Conservation (phyloP, 2,329 filamentous ascomycete genomes). For the Aspergillus glaucus region DNA sequence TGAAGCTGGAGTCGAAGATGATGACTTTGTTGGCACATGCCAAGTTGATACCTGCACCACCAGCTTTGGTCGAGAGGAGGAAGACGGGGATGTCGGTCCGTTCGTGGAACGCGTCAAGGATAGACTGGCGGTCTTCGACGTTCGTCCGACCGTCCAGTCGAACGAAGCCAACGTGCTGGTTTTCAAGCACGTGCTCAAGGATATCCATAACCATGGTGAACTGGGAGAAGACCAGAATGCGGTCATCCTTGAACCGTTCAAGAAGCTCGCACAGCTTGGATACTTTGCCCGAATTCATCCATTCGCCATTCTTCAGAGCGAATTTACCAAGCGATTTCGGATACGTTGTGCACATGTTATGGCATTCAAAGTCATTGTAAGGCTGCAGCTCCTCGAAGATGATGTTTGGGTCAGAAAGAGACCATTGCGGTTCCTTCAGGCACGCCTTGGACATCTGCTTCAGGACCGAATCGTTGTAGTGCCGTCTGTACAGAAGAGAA, state of each 20-base stretch:
- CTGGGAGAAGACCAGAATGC: slow-evolving; percentile 85
- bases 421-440: slow-evolving; percentile 59
- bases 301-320: slow-evolving; percentile 54
- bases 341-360: slow-evolving; percentile 52
- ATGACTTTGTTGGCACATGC: slow-evolving; percentile 95
- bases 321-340: slow-evolving; percentile 49
- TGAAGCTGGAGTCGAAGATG: slow-evolving; percentile 96
- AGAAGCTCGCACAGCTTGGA: slow-evolving; percentile 70
- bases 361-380: slow-evolving; percentile 58
- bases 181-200: slow-evolving; percentile 71
- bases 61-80: slow-evolving; percentile 84
- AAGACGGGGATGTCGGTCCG: slow-evolving; percentile 79
- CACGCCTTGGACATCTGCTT: slow-evolving; percentile 71
- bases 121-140: slow-evolving; percentile 74
- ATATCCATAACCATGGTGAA: slow-evolving; percentile 91
- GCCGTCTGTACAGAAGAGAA: slow-evolving; percentile 74
- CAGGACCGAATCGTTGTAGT: slow-evolving; percentile 70
- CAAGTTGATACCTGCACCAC: slow-evolving; percentile 94
- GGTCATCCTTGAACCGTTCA: slow-evolving; percentile 65
- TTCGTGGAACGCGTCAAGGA: slow-evolving; percentile 80
- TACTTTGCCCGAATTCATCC: slow-evolving; percentile 80
- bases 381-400: slow-evolving; percentile 50
- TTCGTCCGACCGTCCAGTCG: slow-evolving; percentile 81
- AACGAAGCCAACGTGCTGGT: slow-evolving; percentile 66
- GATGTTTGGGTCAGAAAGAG: slow-evolving; percentile 43